These are phyloP conservation scores for Obba rivulosa DNA, from an alignment of 768 basidiomycete genomes.

Conservation along the genomic window DNA sequence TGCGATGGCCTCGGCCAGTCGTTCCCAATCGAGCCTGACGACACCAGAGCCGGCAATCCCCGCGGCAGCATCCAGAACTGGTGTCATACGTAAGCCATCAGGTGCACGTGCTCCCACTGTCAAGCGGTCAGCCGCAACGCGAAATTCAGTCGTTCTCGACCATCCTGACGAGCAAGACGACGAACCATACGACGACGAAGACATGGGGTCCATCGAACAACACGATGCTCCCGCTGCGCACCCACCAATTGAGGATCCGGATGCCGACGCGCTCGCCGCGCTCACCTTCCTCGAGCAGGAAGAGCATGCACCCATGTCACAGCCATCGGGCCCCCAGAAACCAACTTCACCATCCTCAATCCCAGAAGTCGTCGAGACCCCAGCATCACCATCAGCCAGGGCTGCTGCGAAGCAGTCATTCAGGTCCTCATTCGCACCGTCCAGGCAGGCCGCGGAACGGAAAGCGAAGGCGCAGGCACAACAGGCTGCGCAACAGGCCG, in stretches of 20 bases:
- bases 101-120: slow-evolving; percentile 68
- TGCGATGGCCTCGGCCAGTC: not conserved
- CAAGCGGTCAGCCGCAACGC: slow-evolving; percentile 15
- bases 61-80: slow-evolving; percentile 15
- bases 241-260: slow-evolving; percentile 32
- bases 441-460: slow-evolving; percentile 77
- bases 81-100: slow-evolving; percentile 63
- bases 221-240: slow-evolving; percentile 12
- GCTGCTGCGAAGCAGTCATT: slow-evolving; percentile 35
- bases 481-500: slow-evolving; percentile 76
- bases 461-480: slow-evolving; percentile 81
- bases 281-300: slow-evolving; percentile 65
- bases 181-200: slow-evolving; percentile 12
- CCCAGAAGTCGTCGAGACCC: slow-evolving; percentile 20
- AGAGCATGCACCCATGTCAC: slow-evolving; percentile 29
- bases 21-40: slow-evolving; percentile 1
- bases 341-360: slow-evolving; percentile 27
- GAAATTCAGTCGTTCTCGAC: slow-evolving; percentile 11
- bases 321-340: slow-evolving; percentile 26
- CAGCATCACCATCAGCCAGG: slow-evolving; percentile 20
- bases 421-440: slow-evolving; percentile 86
- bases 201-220: slow-evolving; percentile 6
- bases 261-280: slow-evolving; percentile 73
- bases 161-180: slow-evolving; percentile 11
- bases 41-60: slow-evolving; percentile 3